phyloP scores from a whole-genome alignment of 208 protist genomes.

The Trypanosomatidae sp. region DNA sequence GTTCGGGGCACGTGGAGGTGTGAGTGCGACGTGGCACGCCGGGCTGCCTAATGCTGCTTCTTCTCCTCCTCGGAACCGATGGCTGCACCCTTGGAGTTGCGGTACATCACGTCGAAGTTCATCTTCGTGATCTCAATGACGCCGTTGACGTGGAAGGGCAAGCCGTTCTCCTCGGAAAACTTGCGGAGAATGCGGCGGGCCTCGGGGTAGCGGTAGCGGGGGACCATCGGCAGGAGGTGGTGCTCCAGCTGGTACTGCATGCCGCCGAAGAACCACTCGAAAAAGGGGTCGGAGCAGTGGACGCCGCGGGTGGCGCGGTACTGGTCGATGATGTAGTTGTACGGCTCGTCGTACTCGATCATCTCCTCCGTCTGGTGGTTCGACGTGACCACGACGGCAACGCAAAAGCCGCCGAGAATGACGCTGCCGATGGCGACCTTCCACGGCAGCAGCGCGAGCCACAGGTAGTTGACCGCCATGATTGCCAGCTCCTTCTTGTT shows the following conservation, averaged over 20 bases:
- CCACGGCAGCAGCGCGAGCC: constrained; percentile 61
- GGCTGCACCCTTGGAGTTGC: constrained; percentile 24
- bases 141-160: constrained; percentile 70
- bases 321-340: constrained; percentile 82
- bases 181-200: constrained; percentile 56
- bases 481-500: constrained; percentile 57
- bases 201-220: constrained; percentile 73
- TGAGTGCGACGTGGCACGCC: neutral
- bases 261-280: constrained; percentile 82
- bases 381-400: constrained; percentile 72
- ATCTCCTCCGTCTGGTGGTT: constrained; percentile 87
- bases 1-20: neutral
- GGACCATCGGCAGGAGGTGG: constrained; percentile 68
- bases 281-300: constrained; percentile 67
- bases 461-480: constrained; percentile 71
- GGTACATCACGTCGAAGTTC: constrained; percentile 66
- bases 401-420: constrained; percentile 65
- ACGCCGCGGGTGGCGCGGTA: constrained; percentile 74
- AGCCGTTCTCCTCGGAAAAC: constrained; percentile 72
- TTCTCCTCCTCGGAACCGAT: constrained; percentile 13
- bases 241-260: constrained; percentile 90
- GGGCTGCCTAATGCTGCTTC: neutral
- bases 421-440: constrained; percentile 68
- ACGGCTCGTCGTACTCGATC: constrained; percentile 64
- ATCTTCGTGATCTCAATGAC: constrained; percentile 59